Base-by-base conservation (phyloP, 2,329 filamentous ascomycete genomes). In the Microcyclospora pomicola region DNA sequence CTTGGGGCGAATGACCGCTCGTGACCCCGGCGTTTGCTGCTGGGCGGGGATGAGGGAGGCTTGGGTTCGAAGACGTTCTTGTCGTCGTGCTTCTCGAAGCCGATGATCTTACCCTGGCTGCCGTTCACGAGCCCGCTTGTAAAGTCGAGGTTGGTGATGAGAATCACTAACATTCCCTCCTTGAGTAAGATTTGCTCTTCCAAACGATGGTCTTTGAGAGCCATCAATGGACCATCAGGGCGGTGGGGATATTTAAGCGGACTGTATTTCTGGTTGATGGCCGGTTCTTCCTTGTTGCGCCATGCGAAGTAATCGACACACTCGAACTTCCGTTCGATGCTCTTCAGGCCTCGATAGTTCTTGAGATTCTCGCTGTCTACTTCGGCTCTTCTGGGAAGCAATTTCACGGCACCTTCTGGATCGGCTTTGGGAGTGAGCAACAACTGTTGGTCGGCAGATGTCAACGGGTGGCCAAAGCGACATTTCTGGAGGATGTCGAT, bases 401-500 rank as follows among this genome's bases (percentile, higher is more conserved):
- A 56, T 36, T 59, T 60, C 3, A 69, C 63, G 0, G 66, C 67
- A 28, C 64, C 59, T 4, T 55, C 47, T 0, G 63, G 63, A 4
- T 64, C 52, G 3, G 60, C 63, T 0, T 56, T 42, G 37, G 69
- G 66, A 13, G 69, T 56, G 40, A 72, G 59, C 0, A 75, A 56
- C 0, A 64, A 51, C 0, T 59, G 37, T 3, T 54, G 54, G 5
- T 73, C 68, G 0, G 42, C 42, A 0, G 27, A 14, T 0, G 53
- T 47, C 0, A 73, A 53, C 0, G 46, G 40, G 5, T 58, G 39
- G 2, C 72, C 71, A n/a, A 69, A 56, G 0, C 73, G 62, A 33
- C 66, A 68, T 38, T 68, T 73, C 30, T 75, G 63, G 1, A 79
- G 60, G 31, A 77, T 67, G 2, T 54, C 52, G 38, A 75, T 67